Percentiles rank a stretch among this genome's conserved stretches.
These are phyloP conservation scores for Tilletiopsis washingtonensis DNA, from an alignment of 1,284 basidiomycete species.

Conservation along the genomic window DNA sequence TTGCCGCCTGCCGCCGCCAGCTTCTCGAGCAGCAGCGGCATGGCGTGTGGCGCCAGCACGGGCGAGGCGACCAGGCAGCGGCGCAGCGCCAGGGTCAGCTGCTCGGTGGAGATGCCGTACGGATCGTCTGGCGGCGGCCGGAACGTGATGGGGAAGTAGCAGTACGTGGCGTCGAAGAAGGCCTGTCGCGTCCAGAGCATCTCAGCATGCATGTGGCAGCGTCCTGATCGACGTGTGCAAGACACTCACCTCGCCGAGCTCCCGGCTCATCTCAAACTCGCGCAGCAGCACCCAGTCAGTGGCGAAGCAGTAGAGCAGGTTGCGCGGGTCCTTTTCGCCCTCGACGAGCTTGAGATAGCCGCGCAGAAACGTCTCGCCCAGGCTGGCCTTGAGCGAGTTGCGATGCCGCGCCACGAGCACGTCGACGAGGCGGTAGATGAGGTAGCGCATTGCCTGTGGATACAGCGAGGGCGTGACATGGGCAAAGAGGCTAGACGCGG, in stretches of 20 bases:
- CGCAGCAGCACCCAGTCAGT: constrained; percentile 75
- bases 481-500: constrained; percentile 58
- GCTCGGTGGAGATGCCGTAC: constrained; percentile 81
- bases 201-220: too few species aligned
- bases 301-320: constrained; percentile 80
- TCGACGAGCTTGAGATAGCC: constrained; percentile 74
- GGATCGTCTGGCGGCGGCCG: constrained; percentile 88
- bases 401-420: constrained; percentile 66
- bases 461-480: constrained; percentile 74
- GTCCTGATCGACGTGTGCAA: too few species aligned
- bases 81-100: constrained; percentile 67
- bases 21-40: constrained; percentile 88
- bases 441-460: constrained; percentile 71
- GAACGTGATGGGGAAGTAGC: constrained; percentile 98
- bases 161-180: constrained; percentile 90
- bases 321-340: constrained; percentile 95
- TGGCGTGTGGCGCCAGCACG: constrained; percentile 71
- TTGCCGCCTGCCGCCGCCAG: constrained; percentile 70
- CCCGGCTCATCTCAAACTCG: constrained; percentile 69
- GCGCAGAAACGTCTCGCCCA: constrained; percentile 54
- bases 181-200: constrained; percentile 54
- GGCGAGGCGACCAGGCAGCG: constrained; percentile 70
- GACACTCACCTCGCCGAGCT: constrained; percentile 54
- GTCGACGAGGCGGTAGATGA: constrained; percentile 76
- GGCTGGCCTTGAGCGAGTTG: constrained; percentile 17